Evolutionary conservation across 176 grass and related monocot genomes (phyloP), one percentile per base, ranked within the genome.

Genomic region (Musa beccarii): DNA sequence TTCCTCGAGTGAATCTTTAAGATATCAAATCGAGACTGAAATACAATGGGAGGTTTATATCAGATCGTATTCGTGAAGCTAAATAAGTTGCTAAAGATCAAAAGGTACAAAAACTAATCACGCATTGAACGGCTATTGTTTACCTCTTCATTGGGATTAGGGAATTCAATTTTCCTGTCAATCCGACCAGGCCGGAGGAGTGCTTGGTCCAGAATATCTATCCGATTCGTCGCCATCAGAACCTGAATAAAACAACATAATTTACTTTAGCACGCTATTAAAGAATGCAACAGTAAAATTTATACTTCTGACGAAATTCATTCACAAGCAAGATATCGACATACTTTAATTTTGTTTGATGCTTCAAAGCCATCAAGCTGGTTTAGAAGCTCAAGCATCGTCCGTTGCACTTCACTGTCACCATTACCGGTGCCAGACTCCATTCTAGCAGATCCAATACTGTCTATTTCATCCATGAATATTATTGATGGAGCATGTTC

Each of bases 361-460:
- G 94, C 94, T 87, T 98, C 94, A 85, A 98, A 98, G 74, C 94
- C 94, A 93, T 98, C 95, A 76, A 98, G 95, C 78, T 98, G 95
- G 80, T 98, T 98, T 15, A 98, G 95, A 81, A 98, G 90, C 80
- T 98, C 95, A 73, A 98, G 95, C 95, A 98, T 98, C 23, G 95
- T 98, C 43, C 95, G 95, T 53, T 98, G 95, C 75, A 98, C 95
- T 83, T 98, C 94, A 78, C 90, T 98, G 50, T 93, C 94, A 73
- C 94, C 90, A 10, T 98, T 98, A 80, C 94, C 94, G 78, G 82
- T 86, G 71, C 94, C 94, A 75, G 90, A 91, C 64, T 98, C 94
- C 94, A 98, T 98, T 75, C 94, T 88, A 79, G 94, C 81, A 75
- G 94, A 98, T 51, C 94, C 94, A 74, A 98, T 98, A 63, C 90